Percentiles rank a stretch among this genome's conserved stretches.
Conservation (phyloP, 1,139 yeast species). For the Lipomyces yarrowii region DNA sequence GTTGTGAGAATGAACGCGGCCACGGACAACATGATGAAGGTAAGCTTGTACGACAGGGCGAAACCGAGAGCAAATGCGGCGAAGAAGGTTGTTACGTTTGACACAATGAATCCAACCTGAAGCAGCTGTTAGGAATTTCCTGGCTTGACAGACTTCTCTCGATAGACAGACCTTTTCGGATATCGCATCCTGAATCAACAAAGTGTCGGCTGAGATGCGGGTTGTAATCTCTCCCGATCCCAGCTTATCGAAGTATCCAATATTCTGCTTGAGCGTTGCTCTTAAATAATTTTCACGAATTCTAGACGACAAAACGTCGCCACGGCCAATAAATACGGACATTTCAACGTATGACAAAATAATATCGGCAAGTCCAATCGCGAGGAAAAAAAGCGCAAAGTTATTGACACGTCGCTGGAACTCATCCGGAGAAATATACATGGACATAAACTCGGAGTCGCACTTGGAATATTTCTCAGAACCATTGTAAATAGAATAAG, state of each 20-base stretch:
- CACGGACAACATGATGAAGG: conserved; percentile 44
- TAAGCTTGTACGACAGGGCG: conserved; percentile 46
- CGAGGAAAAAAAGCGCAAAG: conserved; percentile 36
- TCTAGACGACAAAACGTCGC: conserved; percentile 48
- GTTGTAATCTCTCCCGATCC: conserved; percentile 50
- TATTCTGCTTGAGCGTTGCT: conserved; percentile 48
- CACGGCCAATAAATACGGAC: conserved; percentile 42
- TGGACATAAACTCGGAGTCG: conserved; percentile 31
- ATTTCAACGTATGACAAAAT: conserved; percentile 36
- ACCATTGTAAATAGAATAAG: conserved; percentile 18
- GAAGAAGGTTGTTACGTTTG: conserved; percentile 46
- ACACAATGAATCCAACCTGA: conserved; percentile 44
- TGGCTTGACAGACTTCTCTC: conserved; percentile 24
- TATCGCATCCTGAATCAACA: conserved; percentile 49
- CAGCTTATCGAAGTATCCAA: conserved; percentile 50
- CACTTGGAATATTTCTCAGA: conserved; percentile 28
- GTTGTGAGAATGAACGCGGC: conserved; percentile 42
- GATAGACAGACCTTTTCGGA: conserved; percentile 49
- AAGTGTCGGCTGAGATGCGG: conserved; percentile 50
- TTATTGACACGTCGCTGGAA: conserved; percentile 36
- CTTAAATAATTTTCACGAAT: conserved; percentile 46
- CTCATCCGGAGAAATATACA: conserved; percentile 24
- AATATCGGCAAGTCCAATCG: conserved; percentile 36
- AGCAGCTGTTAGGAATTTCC: neutral
- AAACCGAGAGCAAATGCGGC: conserved; percentile 49